phyloP scores from a whole-genome alignment of 129 eudicot species.

The Lonicera japonica region DNA sequence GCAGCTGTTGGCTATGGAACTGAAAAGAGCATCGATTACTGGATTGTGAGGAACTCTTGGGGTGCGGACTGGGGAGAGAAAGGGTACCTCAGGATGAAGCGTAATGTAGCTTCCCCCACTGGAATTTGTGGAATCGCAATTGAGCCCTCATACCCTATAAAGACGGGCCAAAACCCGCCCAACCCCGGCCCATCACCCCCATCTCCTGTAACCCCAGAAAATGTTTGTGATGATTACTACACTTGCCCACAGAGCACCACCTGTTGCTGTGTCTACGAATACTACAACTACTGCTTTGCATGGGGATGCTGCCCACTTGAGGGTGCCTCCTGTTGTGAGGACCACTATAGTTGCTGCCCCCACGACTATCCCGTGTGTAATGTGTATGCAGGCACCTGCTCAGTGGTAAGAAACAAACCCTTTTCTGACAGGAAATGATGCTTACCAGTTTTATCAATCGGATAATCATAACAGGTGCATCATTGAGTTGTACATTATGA shows the following conservation, averaged over 20 bases:
- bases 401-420: constrained; percentile 30
- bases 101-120: constrained; percentile 22
- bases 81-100: constrained; percentile 53
- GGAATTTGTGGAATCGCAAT: constrained; percentile 57
- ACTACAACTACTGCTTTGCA: constrained; percentile 37
- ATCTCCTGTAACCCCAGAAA: constrained; percentile 9
- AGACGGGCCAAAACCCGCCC: constrained; percentile 49
- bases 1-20: constrained; percentile 51
- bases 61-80: constrained; percentile 50
- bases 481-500: too few species aligned
- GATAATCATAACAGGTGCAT: too few species aligned
- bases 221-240: constrained; percentile 28
- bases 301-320: constrained; percentile 92
- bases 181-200: constrained; percentile 61
- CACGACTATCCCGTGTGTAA: constrained; percentile 75
- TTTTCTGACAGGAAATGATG: too few species aligned
- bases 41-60: constrained; percentile 64
- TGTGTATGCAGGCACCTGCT: constrained; percentile 54
- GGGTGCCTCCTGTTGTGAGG: constrained; percentile 73
- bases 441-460: too few species aligned
- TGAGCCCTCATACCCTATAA: constrained; percentile 50
- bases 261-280: constrained; percentile 61
- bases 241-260: constrained; percentile 59
- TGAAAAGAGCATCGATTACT: constrained; percentile 43
- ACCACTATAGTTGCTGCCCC: constrained; percentile 81